A percentile compares a stretch with the other conserved stretches of the same genome.
Conservation (phyloP, 257 asterid species). For the Rubia yunnanensis region DNA sequence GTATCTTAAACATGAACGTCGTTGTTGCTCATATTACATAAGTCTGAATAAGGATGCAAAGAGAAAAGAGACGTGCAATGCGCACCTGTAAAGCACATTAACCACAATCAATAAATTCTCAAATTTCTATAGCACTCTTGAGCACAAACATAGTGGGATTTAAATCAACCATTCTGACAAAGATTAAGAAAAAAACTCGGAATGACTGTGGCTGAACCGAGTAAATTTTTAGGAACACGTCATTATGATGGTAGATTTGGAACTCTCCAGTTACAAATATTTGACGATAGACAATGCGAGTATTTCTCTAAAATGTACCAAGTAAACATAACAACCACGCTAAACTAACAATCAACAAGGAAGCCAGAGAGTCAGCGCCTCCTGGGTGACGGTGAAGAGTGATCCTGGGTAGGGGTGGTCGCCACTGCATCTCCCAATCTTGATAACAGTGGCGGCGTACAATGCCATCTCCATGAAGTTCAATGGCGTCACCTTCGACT, state of each 20-base stretch:
- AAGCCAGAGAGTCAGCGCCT: background rate
- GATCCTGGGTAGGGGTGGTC: too few relatives aligned
- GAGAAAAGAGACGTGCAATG: conserved; percentile 71
- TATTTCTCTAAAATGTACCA: background rate
- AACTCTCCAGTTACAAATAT: background rate
- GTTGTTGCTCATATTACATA: conserved; percentile 58
- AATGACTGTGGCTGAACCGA: background rate
- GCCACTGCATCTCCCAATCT: too few relatives aligned
- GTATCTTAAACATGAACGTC: conserved; percentile 90
- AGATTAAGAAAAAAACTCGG: background rate
- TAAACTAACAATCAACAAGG: background rate
- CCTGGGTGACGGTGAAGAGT: too few relatives aligned
- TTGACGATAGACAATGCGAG: background rate
- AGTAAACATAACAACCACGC: background rate
- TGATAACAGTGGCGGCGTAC: too few relatives aligned
- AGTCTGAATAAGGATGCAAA: conserved; percentile 12
- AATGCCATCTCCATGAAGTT: too few relatives aligned
- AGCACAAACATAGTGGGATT: background rate
- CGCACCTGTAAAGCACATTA: conserved; percentile 55
- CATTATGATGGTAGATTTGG: background rate
- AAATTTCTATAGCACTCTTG: background rate
- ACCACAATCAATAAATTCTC: background rate
- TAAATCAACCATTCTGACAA: background rate
- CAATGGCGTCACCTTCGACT: too few relatives aligned
- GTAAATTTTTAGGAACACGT: background rate